A percentile compares a stretch with the other conserved stretches of the same genome.
These are phyloP conservation scores for Aegilops sharonensis DNA, from an alignment of 176 grass and related monocot species.

Conservation along the genomic window DNA sequence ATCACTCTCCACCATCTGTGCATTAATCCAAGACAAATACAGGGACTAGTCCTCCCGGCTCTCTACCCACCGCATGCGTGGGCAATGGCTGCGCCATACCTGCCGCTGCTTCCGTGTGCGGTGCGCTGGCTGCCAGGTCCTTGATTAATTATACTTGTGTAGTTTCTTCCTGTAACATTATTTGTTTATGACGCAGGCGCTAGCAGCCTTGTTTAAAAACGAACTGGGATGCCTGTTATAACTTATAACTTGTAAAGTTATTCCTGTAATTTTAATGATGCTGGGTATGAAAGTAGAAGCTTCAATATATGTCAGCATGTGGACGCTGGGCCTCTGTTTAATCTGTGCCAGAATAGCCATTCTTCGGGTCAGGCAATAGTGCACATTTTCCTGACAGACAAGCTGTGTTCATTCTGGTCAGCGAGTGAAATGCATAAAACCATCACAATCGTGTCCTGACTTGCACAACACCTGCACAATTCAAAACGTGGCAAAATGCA, in stretches of 20 bases:
- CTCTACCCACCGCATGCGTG: not conserved
- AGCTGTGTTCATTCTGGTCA: too few species aligned
- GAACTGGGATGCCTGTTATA: not conserved
- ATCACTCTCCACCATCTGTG: constrained; percentile 18
- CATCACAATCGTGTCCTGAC: too few species aligned
- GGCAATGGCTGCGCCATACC: not conserved
- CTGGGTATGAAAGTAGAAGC: not conserved
- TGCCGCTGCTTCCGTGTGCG: not conserved
- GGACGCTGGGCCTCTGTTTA: too few species aligned
- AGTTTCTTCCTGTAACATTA: constrained; percentile 34
- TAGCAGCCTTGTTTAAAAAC: not conserved
- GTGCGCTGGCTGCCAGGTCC: constrained; percentile 30
- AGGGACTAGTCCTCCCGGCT: constrained; percentile 6
- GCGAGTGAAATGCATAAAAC: too few species aligned
- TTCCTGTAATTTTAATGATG: constrained; percentile 6
- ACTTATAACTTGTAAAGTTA: constrained; percentile 15
- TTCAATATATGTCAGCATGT: not conserved
- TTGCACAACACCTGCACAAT: too few species aligned
- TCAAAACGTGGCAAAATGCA: too few species aligned
- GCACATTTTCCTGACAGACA: too few species aligned
- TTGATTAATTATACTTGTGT: constrained; percentile 25
- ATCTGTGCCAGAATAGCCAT: too few species aligned
- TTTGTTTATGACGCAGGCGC: constrained; percentile 10
- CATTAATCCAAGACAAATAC: constrained; percentile 27
- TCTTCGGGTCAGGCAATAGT: too few species aligned